Percentiles rank a stretch among this genome's conserved stretches.
Conservation (phyloP, 345 rosid species). For the Trapa bicornis region DNA sequence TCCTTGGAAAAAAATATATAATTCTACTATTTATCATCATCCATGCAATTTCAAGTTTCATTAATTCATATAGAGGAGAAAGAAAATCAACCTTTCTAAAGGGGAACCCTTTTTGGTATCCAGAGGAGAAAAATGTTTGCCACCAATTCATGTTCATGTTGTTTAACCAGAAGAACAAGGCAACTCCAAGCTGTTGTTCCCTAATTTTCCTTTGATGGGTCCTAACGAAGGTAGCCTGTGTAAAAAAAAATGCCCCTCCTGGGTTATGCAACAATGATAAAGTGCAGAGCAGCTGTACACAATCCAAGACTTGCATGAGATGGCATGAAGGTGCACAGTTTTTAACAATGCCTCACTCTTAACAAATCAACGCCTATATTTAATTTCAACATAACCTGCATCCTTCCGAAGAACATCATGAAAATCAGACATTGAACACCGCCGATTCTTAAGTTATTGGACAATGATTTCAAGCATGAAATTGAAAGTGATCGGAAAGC, state of each 20-base stretch:
- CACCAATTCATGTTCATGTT: not conserved
- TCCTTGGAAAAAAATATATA: no score
- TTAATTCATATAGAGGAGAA: no score
- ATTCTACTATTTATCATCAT: no score
- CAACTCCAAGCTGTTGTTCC: no score
- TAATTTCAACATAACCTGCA: slow-evolving; percentile 90
- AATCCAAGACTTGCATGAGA: not conserved
- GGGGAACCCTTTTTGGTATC: not conserved
- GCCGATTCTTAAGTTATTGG: not conserved
- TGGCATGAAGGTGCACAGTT: no score
- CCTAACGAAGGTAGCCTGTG: not conserved
- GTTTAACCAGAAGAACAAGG: no score
- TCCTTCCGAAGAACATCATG: slow-evolving; percentile 67
- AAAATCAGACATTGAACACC: slow-evolving; percentile 24
- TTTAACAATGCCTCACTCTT: slow-evolving; percentile 14
- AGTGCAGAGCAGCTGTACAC: not conserved
- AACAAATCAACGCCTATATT: slow-evolving; percentile 59
- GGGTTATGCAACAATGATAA: not conserved
- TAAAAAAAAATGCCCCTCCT: not conserved
- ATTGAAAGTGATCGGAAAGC: not conserved
- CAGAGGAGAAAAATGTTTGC: not conserved
- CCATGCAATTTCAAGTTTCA: no score
- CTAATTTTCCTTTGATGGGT: no score
- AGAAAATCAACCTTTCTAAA: no score
- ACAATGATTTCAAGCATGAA: not conserved